A percentile compares a stretch with the other conserved stretches of the same genome.
These are phyloP conservation scores for Leccinellum albellum DNA, from an alignment of 768 basidiomycete species.

Conservation along the genomic window DNA sequence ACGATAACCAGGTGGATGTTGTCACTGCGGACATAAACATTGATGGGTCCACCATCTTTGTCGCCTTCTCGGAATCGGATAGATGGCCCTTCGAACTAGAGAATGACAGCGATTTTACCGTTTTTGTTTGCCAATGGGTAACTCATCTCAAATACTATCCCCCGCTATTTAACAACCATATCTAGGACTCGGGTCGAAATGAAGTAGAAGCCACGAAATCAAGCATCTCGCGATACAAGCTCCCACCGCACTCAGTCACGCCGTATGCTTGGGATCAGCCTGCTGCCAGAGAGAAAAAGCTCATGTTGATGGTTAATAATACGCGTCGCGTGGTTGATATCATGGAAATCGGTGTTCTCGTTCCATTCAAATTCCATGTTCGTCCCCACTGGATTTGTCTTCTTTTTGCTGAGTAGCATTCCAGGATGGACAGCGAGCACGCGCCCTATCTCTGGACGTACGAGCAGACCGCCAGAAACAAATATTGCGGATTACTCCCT, in stretches of 20 bases:
- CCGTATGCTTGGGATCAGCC: conserved; percentile 95
- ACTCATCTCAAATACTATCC: conserved; percentile 3
- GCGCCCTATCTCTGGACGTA: conserved; percentile 83
- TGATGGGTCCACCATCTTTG: conserved; percentile 84
- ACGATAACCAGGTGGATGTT: conserved; percentile 45
- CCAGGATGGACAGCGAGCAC: conserved; percentile 54
- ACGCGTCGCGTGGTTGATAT: conserved; percentile 74
- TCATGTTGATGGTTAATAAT: conserved; percentile 61
- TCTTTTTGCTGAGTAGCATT: not conserved
- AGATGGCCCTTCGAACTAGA: conserved; percentile 89
- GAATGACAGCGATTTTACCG: conserved; percentile 74
- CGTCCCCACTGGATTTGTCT: conserved; percentile 19
- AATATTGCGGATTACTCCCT: conserved; percentile 81
- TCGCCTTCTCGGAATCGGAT: conserved; percentile 62
- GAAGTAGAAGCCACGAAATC: conserved; percentile 39
- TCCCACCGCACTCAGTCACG: conserved; percentile 50
- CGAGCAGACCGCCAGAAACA: conserved; percentile 86
- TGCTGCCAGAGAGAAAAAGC: conserved; percentile 74
- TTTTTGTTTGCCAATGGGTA: conserved; percentile 76
- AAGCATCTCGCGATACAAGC: conserved; percentile 43
- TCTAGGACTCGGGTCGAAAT: conserved; percentile 44
- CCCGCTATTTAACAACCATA: conserved; percentile 19
- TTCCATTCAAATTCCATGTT: conserved; percentile 85
- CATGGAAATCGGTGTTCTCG: conserved; percentile 90
- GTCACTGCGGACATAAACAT: conserved; percentile 76